Base-by-base conservation (phyloP, 176 grass and related monocot genomes). In the Musa beccarii region DNA sequence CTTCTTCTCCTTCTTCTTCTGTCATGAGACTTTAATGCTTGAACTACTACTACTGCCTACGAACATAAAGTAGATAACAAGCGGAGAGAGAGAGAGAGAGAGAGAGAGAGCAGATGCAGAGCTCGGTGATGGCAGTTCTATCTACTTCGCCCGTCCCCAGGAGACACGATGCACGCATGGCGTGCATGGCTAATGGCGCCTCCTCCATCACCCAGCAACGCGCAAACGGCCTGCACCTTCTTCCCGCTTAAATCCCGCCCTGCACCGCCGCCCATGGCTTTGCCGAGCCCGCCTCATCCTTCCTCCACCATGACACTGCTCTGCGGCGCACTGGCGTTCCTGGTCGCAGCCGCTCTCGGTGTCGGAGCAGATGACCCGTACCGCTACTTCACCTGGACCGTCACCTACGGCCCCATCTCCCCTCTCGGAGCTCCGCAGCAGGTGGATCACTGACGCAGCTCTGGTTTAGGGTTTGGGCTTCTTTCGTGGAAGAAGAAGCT, bases 331-430 rank as follows among this genome's bases (percentile, higher is more conserved):
- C 15, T 57, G 49, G 53, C 53, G 17, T 64, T 76, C 5, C 56
- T 76, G 8, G 8, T 52, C 34, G 34, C 29, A 16, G 34, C 75
- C 1, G 71, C 52, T 25, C 11, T 64, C 75, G 9, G 49, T 59
- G 16, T 49, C 19, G 20, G 52, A 28, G 75, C 75, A 11, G 75
- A 76, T 11, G 75, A 76, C 3, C 75, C 75, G 52, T 76, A 76
- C 56, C 57, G 59, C 11, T 76, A 52, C 75, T 76, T 76, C 59
- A 76, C 75, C 49, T 76, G 57, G 75, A 62, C 56, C 20, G 49
- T 76, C 10, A 24, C 75, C 2, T 52, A 76, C 34, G 75, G 75
- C 29, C 11, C 43, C 17, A 76, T 76, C 49, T 65, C 49, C 49
- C 75, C 75, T 24, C 75, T 76, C 29, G 75, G 75, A 1, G 11